These are phyloP conservation scores for Onygenales sp. DNA, from an alignment of 2,329 filamentous ascomycete genomes.

Conservation along the genomic window DNA sequence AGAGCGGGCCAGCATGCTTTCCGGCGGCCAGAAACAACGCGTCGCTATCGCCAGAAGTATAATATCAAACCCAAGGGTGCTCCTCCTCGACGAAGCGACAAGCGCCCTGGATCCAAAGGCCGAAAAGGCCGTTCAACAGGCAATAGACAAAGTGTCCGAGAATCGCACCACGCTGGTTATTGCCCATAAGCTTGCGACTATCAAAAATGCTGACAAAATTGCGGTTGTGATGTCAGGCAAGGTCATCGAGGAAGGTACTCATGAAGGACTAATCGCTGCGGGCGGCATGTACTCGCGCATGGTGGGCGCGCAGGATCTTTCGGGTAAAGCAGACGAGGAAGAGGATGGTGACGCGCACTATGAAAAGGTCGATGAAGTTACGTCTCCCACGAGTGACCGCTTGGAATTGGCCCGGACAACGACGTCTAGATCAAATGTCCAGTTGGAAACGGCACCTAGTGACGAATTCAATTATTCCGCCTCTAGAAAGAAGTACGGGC, in stretches of 20 bases:
- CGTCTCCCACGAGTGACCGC: background rate
- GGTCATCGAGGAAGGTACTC: conserved; percentile 81
- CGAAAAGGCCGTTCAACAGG: conserved; percentile 76
- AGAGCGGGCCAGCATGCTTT: conserved; percentile 75
- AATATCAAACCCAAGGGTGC: conserved; percentile 72
- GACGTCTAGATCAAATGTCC: background rate
- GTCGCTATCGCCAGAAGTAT: conserved; percentile 79
- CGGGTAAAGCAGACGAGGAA: conserved; percentile 4
- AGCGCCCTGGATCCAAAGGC: conserved; percentile 78
- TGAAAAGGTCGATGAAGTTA: conserved; percentile 9
- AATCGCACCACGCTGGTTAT: conserved; percentile 82
- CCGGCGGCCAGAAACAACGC: conserved; percentile 83
- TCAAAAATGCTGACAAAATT: conserved; percentile 80
- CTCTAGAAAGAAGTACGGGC: background rate
- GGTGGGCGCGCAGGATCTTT: conserved; percentile 52
- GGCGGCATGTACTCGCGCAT: conserved; percentile 66
- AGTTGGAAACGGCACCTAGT: background rate
- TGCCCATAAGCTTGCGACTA: conserved; percentile 77
- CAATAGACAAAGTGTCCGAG: conserved; percentile 66
- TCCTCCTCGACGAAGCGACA: conserved; percentile 82
- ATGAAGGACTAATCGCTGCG: conserved; percentile 60
- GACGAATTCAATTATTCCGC: background rate
- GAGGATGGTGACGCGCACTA: conserved; percentile 32
- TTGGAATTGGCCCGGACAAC: conserved; percentile 2
- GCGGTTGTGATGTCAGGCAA: conserved; percentile 71